Base-by-base conservation (phyloP, 495 filamentous ascomycete genomes). In the Pseudevernia furfuracea region DNA sequence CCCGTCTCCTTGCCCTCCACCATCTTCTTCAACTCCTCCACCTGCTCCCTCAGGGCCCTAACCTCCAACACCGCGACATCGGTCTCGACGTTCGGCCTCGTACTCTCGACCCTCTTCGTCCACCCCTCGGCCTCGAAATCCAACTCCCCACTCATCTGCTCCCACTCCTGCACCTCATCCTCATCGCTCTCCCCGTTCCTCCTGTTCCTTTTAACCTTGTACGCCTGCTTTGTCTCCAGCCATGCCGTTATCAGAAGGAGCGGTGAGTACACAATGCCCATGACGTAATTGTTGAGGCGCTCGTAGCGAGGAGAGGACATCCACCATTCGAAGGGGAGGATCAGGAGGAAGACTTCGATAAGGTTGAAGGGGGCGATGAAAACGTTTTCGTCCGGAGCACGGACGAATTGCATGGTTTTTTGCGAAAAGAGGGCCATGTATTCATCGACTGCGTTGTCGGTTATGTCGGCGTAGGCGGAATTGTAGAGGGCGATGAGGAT, bases 281-380 rank as follows among this genome's bases (percentile, higher is more conserved):
- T 98, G 62, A 96, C 83, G 60, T 81, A 77, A 70, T 96, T 88
- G 72, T 97, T 98, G 34, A 97, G 74, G 25, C 79, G 83, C 58
- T 89, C 87, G 70, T 97, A 98, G 0, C 70, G 69, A 7, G 73
- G 62, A 41, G 82, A 81, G 23, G 83, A 71, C 72, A 97, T 81
- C 95, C 94, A 97, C 95, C 95, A 98, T 77, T 97, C 94, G 61
- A 97, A 87, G 39, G 92, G 91, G 3, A 92, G 68, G 58, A 91
- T 80, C 4, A 97, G 76, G 55, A 81, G 78, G 69, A 96, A 81
- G 21, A 97, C 85, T 71, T 97, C 94, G 59, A 98, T 83, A 14
- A 98, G 82, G 72, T 98, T 98, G 76, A 97, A 91, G 0, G 94
- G 91, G 8, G 94, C 85, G 63, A 98, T 95, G 75, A 93, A 98